phyloP scores from a whole-genome alignment of 768 basidiomycete genomes.

The Macrolepiota albuminosa region DNA sequence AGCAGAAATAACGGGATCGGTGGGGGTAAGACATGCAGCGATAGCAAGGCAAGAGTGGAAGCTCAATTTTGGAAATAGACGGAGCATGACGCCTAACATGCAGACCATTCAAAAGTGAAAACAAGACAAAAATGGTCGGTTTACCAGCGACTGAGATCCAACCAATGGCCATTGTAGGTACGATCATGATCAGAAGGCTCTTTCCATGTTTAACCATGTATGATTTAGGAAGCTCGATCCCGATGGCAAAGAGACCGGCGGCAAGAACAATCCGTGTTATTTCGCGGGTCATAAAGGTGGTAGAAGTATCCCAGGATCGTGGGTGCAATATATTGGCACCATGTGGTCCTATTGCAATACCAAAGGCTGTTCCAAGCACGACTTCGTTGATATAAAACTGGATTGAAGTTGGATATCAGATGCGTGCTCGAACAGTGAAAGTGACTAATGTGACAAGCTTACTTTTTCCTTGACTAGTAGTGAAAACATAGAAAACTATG shows the following conservation, averaged over 20 bases:
- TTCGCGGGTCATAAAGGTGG: constrained; percentile 55
- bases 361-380: constrained; percentile 77
- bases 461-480: constrained; percentile 81
- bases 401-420: background rate
- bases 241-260: constrained; percentile 90
- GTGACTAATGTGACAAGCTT: constrained; percentile 1
- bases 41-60: constrained; percentile 79
- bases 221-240: constrained; percentile 83
- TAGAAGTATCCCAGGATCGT: constrained; percentile 53
- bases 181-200: constrained; percentile 63
- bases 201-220: constrained; percentile 81
- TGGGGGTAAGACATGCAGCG: constrained; percentile 88
- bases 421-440: background rate
- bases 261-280: constrained; percentile 59
- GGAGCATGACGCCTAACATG: constrained; percentile 55
- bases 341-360: constrained; percentile 67
- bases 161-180: constrained; percentile 82
- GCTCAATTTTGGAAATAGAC: constrained; percentile 65
- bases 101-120: background rate
- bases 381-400: constrained; percentile 92
- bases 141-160: constrained; percentile 74
- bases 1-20: constrained; percentile 91
- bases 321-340: constrained; percentile 72
- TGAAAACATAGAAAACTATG: constrained; percentile 82
- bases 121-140: constrained; percentile 9